Base-by-base conservation (phyloP, 345 rosid genomes). In the Pistacia atlantica region DNA sequence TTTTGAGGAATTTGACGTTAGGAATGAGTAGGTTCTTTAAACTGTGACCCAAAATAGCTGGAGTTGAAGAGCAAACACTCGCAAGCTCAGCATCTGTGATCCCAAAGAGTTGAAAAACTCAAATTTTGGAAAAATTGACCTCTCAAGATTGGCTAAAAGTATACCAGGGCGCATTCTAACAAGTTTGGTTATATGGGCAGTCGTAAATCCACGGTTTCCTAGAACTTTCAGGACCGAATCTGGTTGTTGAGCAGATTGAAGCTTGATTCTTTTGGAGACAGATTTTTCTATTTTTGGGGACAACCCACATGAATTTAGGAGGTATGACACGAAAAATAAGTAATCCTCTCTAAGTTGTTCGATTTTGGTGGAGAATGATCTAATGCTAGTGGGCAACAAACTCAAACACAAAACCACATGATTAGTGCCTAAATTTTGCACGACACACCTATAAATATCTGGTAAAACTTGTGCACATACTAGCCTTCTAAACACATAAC, bases 51-150 rank as follows among this genome's bases (percentile, higher is more conserved):
- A 76, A 48, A 5, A 76, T 4, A 35, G 10, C 1, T 0, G 72
- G 76, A 48, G 57, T 38, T 28, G 6, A 2, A 33, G 22, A 78
- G 38, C 65, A 4, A 22, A 72, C 48, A 0, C 0, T 1, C 0
- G 35, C 17, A 65, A 78, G 20, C 6, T 78, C 80, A 0, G 62
- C 42, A 10, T 25, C 17, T 33, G 51, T 25, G 18, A 45, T 13
- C n/a, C 80, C 0, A 78, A 5, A 42, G 80, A 71, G 2, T 37
- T 20, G 0, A 77, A 63, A 71, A 63, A 71, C 10, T 70, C 35
- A 35, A 78, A 16, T 31, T 78, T 78, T 51, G 76, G 76, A 56
- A 71, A 9, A 45, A 72, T 20, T 3, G 25, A 54, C n/a, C n/a
- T 52, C 62, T 65, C 33, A 33, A 64, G 35, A 25, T 28, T 17